Base-by-base conservation (phyloP, 148 eudicot genomes). In the Nyssa sinensis region DNA sequence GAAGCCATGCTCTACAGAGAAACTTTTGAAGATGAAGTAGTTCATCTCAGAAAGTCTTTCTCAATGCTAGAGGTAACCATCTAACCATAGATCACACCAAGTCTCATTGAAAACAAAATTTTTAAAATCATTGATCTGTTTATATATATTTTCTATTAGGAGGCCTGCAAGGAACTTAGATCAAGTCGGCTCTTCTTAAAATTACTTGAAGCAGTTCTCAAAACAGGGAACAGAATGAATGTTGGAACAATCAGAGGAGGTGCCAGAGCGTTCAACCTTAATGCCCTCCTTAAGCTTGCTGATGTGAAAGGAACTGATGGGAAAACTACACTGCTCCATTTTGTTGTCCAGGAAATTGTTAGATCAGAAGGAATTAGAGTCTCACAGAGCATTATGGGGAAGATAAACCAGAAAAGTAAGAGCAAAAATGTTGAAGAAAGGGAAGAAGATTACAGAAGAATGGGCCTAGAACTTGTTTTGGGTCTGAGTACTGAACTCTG, bases 1-100 rank as follows among this genome's bases (percentile, higher is more conserved):
- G 97, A 95, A 78, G 96, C 93, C 30, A 89, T 95, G 99, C 94
- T 95, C 51, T 92, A 85, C 73, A 84, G 86, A 77, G 99, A 95
- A 65, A 92, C 97, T 58, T 95, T 95, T 65, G 90, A 95, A 64
- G 97, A 95, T 57, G 99, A 95, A 72, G 88, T 92, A 28, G 79
- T 83, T 76, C 94, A 89, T 79, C 88, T 95, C 70, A 78, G 85
- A 79, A 92, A 92, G 68, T 90, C 99, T 23, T 90, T 92, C 90
- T 86, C 87, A 30, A 84, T 92, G 88, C 97, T 95, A 23, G 89
- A 92, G 99, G 99, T 95, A 87, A 81, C 24, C 59, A 19, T 55
- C 59, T 13, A 55, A 55, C 25, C 19, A 37, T 37, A 37, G 3
- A 55, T 21, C 59, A 55, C 24, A 13, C 23, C 5, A n/a, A 19